Evolutionary conservation across 1,284 basidiomycete genomes (phyloP).

Genomic region (Veloboletus limbatus): DNA sequence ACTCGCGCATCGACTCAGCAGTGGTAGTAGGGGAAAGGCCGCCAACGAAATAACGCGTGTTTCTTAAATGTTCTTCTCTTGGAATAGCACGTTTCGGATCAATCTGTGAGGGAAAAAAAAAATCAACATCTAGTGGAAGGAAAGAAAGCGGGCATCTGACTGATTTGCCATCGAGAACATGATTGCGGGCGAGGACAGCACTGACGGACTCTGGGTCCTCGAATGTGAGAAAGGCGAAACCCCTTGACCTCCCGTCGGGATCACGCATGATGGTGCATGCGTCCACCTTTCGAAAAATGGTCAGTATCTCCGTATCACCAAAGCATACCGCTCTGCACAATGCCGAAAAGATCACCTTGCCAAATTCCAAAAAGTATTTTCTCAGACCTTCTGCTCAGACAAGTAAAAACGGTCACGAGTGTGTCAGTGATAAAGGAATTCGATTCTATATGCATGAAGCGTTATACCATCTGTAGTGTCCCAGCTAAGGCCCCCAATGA

Average conservation of each 20-base stretch:
- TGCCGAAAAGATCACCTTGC: slow-evolving; percentile 48
- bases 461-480: slow-evolving; percentile 92
- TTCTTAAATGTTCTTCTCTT: slow-evolving; percentile 78
- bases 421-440: slow-evolving; percentile 40
- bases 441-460: slow-evolving; percentile 38
- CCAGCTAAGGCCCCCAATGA: slow-evolving; percentile 97
- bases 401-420: slow-evolving; percentile 24
- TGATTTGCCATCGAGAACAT: slow-evolving; percentile 89
- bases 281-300: slow-evolving; percentile 56
- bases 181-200: slow-evolving; percentile 79
- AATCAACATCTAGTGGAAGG: slow-evolving; percentile 3
- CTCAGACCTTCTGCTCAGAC: slow-evolving; percentile 59
- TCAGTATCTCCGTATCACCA: slow-evolving; percentile 14
- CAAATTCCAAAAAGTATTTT: slow-evolving; percentile 71
- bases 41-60: slow-evolving; percentile 87
- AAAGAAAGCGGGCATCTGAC: slow-evolving; percentile 43
- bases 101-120: slow-evolving; percentile 55
- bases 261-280: slow-evolving; percentile 97
- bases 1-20: slow-evolving; percentile 76
- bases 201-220: slow-evolving; percentile 79
- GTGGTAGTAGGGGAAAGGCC: slow-evolving; percentile 79
- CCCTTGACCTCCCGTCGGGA: slow-evolving; percentile 83
- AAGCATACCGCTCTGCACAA: background rate
- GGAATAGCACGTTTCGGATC: slow-evolving; percentile 95
- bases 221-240: slow-evolving; percentile 95